phyloP scores from a whole-genome alignment of 495 filamentous ascomycete genomes.

The Neurospora sp. region DNA sequence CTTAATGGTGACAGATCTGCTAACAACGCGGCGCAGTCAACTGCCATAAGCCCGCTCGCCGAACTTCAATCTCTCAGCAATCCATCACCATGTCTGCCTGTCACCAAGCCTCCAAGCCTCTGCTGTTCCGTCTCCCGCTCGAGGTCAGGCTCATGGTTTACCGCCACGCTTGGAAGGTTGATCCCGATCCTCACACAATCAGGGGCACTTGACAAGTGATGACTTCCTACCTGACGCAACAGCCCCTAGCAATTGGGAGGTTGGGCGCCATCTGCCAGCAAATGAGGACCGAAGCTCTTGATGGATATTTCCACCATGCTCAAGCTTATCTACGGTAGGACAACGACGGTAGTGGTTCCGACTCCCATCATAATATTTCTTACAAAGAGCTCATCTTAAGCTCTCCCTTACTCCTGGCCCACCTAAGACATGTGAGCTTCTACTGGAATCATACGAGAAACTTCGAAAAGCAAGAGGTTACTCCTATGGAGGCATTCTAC shows the following conservation, averaged over 20 bases:
- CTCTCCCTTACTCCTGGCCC: background rate
- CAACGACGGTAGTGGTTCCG: background rate
- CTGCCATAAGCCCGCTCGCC: background rate
- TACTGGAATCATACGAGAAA: too few relatives aligned
- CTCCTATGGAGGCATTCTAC: too few relatives aligned
- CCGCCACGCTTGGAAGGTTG: background rate
- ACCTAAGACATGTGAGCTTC: background rate
- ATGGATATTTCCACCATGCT: background rate
- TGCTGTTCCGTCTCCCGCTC: background rate
- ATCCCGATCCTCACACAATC: background rate
- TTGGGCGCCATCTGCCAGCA: background rate
- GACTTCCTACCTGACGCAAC: background rate
- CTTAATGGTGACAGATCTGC: background rate
- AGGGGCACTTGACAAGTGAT: too few relatives aligned
- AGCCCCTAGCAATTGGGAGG: background rate
- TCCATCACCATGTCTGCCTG: background rate
- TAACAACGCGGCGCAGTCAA: background rate
- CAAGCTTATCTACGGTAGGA: background rate
- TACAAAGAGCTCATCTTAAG: background rate
- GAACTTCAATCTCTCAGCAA: background rate
- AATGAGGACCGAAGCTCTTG: background rate
- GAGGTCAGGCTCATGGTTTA: background rate
- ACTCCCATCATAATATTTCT: rapidly evolving
- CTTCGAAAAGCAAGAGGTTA: too few relatives aligned
- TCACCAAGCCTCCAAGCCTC: background rate